A percentile compares a stretch with the other conserved stretches of the same genome.
These are phyloP conservation scores for Diospyros lotus DNA, from an alignment of 148 eudicot species.

Conservation along the genomic window DNA sequence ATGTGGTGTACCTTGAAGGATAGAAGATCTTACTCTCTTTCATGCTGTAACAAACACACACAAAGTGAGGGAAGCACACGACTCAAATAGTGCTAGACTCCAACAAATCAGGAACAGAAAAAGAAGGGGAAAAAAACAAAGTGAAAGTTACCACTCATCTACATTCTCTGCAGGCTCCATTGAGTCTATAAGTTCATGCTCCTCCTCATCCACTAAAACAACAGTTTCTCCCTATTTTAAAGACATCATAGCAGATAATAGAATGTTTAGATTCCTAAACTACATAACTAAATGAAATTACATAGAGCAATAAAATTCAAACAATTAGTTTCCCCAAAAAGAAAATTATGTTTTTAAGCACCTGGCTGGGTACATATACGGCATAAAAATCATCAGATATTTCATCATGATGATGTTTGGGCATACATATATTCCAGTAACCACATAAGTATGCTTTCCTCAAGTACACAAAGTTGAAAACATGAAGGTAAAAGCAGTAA, in stretches of 20 bases:
- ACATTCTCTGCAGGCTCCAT: slow-evolving; percentile 27
- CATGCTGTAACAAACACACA: slow-evolving; percentile 34
- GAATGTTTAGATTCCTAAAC: not conserved
- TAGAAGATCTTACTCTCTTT: slow-evolving; percentile 52
- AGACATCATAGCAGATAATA: not conserved
- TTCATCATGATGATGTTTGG: not conserved
- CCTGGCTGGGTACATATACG: no score
- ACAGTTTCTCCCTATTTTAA: slow-evolving; percentile 33
- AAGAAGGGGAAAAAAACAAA: not conserved
- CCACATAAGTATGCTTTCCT: slow-evolving; percentile 10
- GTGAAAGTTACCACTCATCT: slow-evolving; percentile 22
- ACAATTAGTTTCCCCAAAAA: not conserved
- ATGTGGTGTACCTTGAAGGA: slow-evolving; percentile 60
- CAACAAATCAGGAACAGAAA: not conserved
- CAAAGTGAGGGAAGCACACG: slow-evolving; percentile 14
- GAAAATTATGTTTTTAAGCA: not conserved
- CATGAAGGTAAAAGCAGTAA: not conserved
- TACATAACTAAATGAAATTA: not conserved
- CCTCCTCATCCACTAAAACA: slow-evolving; percentile 75
- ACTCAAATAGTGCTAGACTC: not conserved
- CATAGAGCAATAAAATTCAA: slow-evolving; percentile 9
- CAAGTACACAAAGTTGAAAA: not conserved
- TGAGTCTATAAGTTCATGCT: slow-evolving; percentile 26
- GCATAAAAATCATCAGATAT: no score
- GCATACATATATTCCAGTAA: not conserved